Evolutionary conservation across 352 stramenopile genomes (phyloP).

Genomic region (Phytopythium ostracodes): DNA sequence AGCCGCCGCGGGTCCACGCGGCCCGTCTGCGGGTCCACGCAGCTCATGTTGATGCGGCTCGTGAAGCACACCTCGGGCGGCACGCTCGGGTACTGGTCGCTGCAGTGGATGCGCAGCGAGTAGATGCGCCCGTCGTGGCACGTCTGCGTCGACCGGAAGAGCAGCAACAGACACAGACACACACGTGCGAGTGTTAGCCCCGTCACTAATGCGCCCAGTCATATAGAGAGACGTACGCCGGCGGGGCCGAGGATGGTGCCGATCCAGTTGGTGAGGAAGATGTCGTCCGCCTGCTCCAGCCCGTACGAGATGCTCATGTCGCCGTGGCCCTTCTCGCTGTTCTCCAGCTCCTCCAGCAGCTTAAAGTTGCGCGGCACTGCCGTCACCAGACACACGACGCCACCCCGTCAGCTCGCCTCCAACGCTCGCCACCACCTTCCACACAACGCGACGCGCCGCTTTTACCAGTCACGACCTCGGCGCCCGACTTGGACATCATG

Average conservation of each 20-base stretch:
- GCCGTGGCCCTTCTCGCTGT: conserved; percentile 89
- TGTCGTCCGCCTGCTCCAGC: conserved; percentile 95
- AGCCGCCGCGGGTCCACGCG: conserved; percentile 79
- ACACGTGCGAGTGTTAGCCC: neutral
- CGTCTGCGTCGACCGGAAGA: conserved; percentile 64
- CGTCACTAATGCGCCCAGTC: too few relatives aligned
- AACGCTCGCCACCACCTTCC: too few relatives aligned
- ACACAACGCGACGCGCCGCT: neutral
- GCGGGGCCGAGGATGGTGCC: conserved; percentile 95
- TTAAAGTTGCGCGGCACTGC: conserved; percentile 94
- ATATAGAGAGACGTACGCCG: conserved; percentile 70
- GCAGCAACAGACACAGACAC: too few relatives aligned
- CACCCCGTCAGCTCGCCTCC: too few relatives aligned
- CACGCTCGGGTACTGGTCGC: conserved; percentile 92
- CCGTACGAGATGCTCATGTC: conserved; percentile 95
- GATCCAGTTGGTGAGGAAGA: conserved; percentile 98
- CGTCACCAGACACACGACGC: too few relatives aligned
- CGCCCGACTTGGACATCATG: conserved; percentile 69
- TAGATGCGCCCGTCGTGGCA: conserved; percentile 96
- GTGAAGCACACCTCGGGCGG: conserved; percentile 95
- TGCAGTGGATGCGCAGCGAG: conserved; percentile 92
- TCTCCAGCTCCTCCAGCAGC: conserved; percentile 92
- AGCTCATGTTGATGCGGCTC: conserved; percentile 97
- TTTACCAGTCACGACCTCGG: conserved; percentile 77
- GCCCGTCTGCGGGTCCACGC: conserved; percentile 89